phyloP scores from a whole-genome alignment of 306 rosid genomes.

The Parietaria judaica region DNA sequence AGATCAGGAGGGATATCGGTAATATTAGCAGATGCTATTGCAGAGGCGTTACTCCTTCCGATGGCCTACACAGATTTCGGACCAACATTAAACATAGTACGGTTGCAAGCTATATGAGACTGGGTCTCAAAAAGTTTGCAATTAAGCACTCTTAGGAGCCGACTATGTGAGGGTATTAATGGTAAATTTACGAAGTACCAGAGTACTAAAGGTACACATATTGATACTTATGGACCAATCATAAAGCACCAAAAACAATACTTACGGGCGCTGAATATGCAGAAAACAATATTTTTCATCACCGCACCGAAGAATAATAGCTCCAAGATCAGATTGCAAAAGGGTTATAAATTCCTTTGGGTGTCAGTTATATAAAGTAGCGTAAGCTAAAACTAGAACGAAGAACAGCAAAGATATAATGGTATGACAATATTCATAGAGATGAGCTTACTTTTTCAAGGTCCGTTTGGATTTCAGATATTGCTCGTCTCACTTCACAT shows the following conservation, averaged over 20 bases:
- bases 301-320: not conserved
- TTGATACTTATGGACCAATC: no score
- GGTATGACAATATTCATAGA: not conserved
- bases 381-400: no score
- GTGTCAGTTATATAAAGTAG: no score
- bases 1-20: slow-evolving; percentile 66
- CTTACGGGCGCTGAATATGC: no score
- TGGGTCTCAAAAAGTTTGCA: no score
- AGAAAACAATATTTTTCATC: no score
- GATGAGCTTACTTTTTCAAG: slow-evolving; percentile 57
- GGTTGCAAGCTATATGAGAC: no score
- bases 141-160: no score
- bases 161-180: no score
- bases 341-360: not conserved
- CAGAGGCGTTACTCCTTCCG: slow-evolving; percentile 39
- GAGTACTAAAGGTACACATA: no score
- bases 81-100: not conserved
- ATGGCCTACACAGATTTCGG: slow-evolving; percentile 42
- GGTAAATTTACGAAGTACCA: no score
- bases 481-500: slow-evolving; percentile 81
- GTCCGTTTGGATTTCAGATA: slow-evolving; percentile 76
- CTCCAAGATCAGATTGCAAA: not conserved
- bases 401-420: not conserved
- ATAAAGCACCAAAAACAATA: no score
- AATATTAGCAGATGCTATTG: slow-evolving; percentile 28